Percentiles rank a stretch among this genome's conserved stretches.
phyloP scores from a whole-genome alignment of 495 filamentous ascomycete species.

The Zalerion maritima region DNA sequence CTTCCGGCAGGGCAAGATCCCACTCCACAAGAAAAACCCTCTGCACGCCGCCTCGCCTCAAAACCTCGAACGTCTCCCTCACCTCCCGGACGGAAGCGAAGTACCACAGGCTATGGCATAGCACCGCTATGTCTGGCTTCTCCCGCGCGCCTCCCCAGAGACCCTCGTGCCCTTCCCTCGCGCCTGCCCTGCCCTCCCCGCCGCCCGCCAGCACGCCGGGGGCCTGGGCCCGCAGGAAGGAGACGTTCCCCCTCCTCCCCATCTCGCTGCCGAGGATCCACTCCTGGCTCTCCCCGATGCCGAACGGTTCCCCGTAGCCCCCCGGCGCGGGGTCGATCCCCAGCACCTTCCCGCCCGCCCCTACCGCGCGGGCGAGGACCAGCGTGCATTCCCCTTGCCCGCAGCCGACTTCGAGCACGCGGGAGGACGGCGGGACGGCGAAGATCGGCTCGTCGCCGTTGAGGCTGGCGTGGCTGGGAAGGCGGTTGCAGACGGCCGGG shows the following conservation, averaged over 20 bases:
- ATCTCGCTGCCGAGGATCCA: too few relatives aligned
- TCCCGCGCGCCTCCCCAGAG: slow-evolving; percentile 11
- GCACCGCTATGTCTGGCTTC: slow-evolving; percentile 30
- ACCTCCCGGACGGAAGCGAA: slow-evolving; percentile 22
- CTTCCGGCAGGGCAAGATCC: slow-evolving; percentile 14
- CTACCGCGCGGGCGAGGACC: slow-evolving; percentile 31
- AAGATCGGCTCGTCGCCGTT: too few relatives aligned
- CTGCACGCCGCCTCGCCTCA: slow-evolving; percentile 16
- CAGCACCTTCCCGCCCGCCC: slow-evolving; percentile 23
- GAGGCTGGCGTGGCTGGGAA: too few relatives aligned
- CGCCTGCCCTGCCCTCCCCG: slow-evolving; percentile 4
- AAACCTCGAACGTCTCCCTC: slow-evolving; percentile 15
- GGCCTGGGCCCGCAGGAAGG: slow-evolving; percentile 5
- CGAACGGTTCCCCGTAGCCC: slow-evolving; percentile 31
- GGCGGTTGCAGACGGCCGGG: too few relatives aligned
- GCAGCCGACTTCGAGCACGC: slow-evolving; percentile 39
- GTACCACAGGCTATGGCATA: slow-evolving; percentile 37
- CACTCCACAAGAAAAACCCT: slow-evolving; percentile 27
- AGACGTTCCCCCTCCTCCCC: slow-evolving; percentile 5
- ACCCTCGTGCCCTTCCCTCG: slow-evolving; percentile 6
- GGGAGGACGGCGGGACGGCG: slow-evolving; percentile 19
- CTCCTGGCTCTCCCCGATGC: slow-evolving; percentile 13
- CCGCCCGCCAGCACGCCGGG: slow-evolving; percentile 4
- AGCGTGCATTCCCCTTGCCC: slow-evolving; percentile 37
- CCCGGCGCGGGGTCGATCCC: slow-evolving; percentile 34